A percentile compares a stretch with the other conserved stretches of the same genome.
Evolutionary conservation across 73 alveolate species (phyloP).

Genomic region (Breviolum minutum): DNA sequence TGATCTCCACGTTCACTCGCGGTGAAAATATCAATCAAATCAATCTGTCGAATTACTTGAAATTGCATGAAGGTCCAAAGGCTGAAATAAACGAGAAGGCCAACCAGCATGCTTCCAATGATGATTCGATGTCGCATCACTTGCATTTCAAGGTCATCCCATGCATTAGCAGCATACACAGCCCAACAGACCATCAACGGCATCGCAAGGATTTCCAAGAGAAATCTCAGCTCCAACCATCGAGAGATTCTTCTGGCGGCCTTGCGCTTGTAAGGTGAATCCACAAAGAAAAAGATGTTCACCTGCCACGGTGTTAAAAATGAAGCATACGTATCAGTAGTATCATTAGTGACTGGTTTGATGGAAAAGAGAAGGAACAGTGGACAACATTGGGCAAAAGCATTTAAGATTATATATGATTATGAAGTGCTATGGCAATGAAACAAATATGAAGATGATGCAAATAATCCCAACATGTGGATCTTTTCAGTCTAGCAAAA

Average conservation of each 20-base stretch:
- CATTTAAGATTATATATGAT: neutral
- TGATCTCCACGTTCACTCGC: constrained; percentile 34
- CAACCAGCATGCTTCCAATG: neutral
- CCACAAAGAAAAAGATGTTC: constrained; percentile 69
- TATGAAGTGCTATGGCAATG: no score
- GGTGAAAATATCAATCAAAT: constrained; percentile 54
- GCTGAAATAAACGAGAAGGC: constrained; percentile 11
- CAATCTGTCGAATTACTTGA: constrained; percentile 51
- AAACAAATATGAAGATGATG: no score
- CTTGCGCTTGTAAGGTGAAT: constrained; percentile 81
- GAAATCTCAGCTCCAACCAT: constrained; percentile 44
- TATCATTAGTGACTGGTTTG: no score
- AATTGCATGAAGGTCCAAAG: constrained; percentile 59
- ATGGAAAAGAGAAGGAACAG: no score
- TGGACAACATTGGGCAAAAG: neutral
- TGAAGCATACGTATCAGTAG: no score
- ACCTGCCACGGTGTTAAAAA: neutral
- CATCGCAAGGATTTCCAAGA: constrained; percentile 35
- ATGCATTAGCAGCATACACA: neutral
- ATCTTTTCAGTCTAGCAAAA: no score
- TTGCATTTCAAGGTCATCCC: constrained; percentile 23
- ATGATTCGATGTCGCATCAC: neutral
- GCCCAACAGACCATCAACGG: constrained; percentile 41
- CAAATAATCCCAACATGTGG: no score
- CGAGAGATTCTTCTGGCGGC: constrained; percentile 43